Base-by-base conservation (phyloP, 163 green algal species). In the Scenedesmus sp. region DNA sequence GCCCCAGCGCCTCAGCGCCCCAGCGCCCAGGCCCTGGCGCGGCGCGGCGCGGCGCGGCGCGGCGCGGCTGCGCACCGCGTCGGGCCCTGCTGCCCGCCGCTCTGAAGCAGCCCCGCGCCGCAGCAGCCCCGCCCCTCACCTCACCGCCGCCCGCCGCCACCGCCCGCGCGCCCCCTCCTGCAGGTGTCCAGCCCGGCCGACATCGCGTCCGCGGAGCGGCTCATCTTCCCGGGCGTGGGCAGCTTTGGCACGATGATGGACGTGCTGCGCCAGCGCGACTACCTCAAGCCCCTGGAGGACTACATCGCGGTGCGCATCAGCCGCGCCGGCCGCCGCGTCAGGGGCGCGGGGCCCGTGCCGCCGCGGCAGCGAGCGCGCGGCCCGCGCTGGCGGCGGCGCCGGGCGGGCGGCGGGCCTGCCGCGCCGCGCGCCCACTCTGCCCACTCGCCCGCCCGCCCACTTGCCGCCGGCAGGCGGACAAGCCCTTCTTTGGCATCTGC, bases 401-500 rank as follows among this genome's bases (percentile, higher is more conserved):
- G n/a, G n/a, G n/a, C n/a, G n/a, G n/a, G n/a, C n/a, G n/a, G n/a
- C n/a, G n/a, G n/a, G n/a, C n/a, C n/a, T n/a, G n/a, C n/a, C n/a
- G n/a, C n/a, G n/a, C n/a, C n/a, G n/a, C n/a, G n/a, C n/a, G n/a
- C n/a, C n/a, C n/a, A n/a, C 53, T 7, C 53, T 60, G 22, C 24
- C n/a, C 53, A 6, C 53, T 28, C 9, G 53, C 53, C 14, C 6
- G 9, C 53, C 5, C 24, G 10, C 53, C 20, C 39, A 0, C 58
- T n/a, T 39, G 17, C 15, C 87, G 89, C 73, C 18, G 90, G 44
- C 81, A 92, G 89, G 75, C 78, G 2, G 91, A 88, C 63, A 84
- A 85, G 54, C 95, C 95, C 26, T 99, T 98, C 81, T 98, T 98
- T 80, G 96, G 96, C 71, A 97, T 99, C 81, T 99, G 96, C 88